Base-by-base conservation (phyloP, 805 yeast species). In the Hyphopichia homilentoma region DNA sequence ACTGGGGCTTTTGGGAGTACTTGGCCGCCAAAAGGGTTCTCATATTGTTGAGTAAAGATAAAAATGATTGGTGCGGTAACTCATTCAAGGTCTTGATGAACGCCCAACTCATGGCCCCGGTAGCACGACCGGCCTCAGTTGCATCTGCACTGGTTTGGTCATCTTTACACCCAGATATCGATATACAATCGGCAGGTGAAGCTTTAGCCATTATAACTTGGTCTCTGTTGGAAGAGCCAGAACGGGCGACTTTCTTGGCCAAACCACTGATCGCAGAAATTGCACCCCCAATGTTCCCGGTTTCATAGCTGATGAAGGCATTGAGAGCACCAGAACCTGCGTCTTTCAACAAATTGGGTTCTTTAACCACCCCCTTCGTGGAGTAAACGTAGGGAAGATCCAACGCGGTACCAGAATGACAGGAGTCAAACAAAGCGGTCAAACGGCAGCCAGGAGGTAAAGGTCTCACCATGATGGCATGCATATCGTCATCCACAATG, bases 121-220 rank as follows among this genome's bases (percentile, higher is more conserved):
- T 61, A 23, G 52, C 53, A 32, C 32, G 47, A n/a, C 67, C 67
- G 32, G 41, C 46, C 35, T 59, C 59, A 13, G 38, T 43, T 5
- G 68, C 64, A 48, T 61, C 68, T 12, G 68, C 68, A 33, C 59
- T 50, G 6, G 68, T 61, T 41, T 61, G 68, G 42, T 59, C 64
- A 36, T 61, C 68, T 41, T 61, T 61, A 44, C 66, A 60, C 8
- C 68, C 68, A 11, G 59, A 50, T 13, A 61, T 47, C 17, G 61
- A 51, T 27, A 61, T 56, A 13, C 57, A 59, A 47, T 61, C 68
- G 1, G 67, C 68, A 2, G 67, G 60, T 2, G 65, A 59, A 9
- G 57, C 50, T 41, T 61, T 61, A 38, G 48, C 35, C 17, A 44
- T 47, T 23, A 45, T 46, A 12, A 57, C 52, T 27, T 45, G 54